A percentile compares a stretch with the other conserved stretches of the same genome.
These are phyloP conservation scores for Vitis rupestris DNA, from an alignment of 164 flowering plant species.

Conservation along the genomic window DNA sequence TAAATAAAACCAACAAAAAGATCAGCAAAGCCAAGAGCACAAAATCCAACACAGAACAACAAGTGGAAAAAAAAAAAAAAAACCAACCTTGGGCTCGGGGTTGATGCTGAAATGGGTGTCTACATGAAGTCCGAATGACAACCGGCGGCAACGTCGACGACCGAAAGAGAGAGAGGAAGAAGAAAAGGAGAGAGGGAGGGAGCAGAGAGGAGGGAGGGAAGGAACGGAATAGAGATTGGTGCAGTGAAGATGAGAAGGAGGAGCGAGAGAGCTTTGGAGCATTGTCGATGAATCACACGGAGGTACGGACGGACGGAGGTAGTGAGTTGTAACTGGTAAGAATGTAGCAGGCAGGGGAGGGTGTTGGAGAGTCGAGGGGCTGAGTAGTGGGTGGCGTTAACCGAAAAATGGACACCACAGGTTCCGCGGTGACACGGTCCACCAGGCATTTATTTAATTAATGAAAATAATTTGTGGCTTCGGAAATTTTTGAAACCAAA, in stretches of 20 bases:
- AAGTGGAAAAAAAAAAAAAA: background rate
- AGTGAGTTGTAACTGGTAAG: too few species aligned
- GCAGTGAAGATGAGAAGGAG: constrained; percentile 18
- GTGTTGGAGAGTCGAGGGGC: background rate
- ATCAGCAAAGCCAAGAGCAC: background rate
- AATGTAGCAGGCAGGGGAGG: too few species aligned
- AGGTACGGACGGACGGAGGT: too few species aligned
- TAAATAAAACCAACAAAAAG: background rate
- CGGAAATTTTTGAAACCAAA: too few species aligned
- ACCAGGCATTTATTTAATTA: too few species aligned
- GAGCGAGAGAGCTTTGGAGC: background rate
- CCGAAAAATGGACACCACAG: constrained; percentile 20
- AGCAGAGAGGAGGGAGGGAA: constrained; percentile 14
- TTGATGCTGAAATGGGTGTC: constrained; percentile 8
- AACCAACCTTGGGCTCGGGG: constrained; percentile 28
- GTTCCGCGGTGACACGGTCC: background rate
- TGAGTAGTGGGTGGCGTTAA: background rate
- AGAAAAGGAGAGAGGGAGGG: constrained; percentile 10
- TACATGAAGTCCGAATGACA: constrained; percentile 5
- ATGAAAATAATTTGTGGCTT: too few species aligned
- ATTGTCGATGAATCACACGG: too few species aligned
- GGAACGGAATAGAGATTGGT: constrained; percentile 25
- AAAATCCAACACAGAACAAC: background rate
- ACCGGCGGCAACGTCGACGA: constrained; percentile 6
- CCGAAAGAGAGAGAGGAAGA: constrained; percentile 20